Base-by-base conservation (phyloP, 192 early-diverging fungal genomes). In the Coemansia sp. region DNA sequence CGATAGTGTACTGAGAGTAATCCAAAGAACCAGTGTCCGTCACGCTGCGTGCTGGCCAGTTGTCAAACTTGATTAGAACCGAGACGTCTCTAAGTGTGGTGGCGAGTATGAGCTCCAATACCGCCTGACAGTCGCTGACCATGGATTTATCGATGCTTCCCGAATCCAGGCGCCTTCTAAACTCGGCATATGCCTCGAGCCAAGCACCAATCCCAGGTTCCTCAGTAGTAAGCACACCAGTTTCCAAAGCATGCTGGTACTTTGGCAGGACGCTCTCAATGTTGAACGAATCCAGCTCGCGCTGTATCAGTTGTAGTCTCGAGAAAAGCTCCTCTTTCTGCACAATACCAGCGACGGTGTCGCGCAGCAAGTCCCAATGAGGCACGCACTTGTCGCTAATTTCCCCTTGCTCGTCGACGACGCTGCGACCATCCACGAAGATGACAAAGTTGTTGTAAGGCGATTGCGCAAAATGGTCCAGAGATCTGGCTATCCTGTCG, bases 51-150 rank as follows among this genome's bases (percentile, higher is more conserved):
- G 43, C n/a, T 11, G 73, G 74, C 52, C 74, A 76, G 13, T 24
- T 18, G 31, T 80, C 41, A 3, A 85, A 20, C 31, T 46, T 55
- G 50, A 93, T 81, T 46, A 95, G 71, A 18, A 92, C 79, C 13
- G 93, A 95, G 22, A 90, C 87, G 71, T 93, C 93, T 68, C 93
- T 95, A 22, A 95, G 79, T 8, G 92, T 92, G 9, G 83, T 84
- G 2, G 93, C 88, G 3, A 95, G 38, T 58, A 93, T 67, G 68
- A 89, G 91, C 74, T 92, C 89, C 50, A 85, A 70, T 3, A 92
- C 79, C 24, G 68, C 74, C 41, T 91, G 92, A 18, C 76, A 70
- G 55, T 76, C 73, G 52, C 41, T 38, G 27, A 64, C 16, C 2
- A 33, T 38, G 31, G 40, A 43, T 58, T 39, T 9, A 18, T 29